Evolutionary conservation across 2,329 filamentous ascomycete species (phyloP), one percentile per base, ranked within the genome.

Genomic region (Penicillium freii): DNA sequence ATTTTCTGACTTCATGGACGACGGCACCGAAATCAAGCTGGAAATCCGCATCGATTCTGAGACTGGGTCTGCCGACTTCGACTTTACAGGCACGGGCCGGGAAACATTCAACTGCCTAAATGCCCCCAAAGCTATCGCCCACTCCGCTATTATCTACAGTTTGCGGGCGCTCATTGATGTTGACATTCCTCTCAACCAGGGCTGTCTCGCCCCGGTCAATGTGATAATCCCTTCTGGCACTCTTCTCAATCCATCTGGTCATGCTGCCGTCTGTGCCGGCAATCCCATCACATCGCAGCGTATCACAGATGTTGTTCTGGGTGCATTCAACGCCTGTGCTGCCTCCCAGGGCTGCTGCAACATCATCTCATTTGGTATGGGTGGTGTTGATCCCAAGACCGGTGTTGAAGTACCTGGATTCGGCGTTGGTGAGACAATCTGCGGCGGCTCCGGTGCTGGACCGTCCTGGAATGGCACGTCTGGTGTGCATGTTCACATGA

Each of bases 361-460:
- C 74, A 91, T 91, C 69, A 80, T 92, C 0, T 55, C 56, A 4
- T 59, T 60, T 13, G 60, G 60, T 5, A 56, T 59, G 51, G 57
- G 54, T n/a, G 57, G 57, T 0, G 51, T 60, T 19, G 57, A 62
- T 42, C 54, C 60, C 1, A 48, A 54, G n/a, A 64, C 60, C 4
- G 59, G 61, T 15, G 31, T 34, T 19, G 57, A 58, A 15, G 49
- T 52, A 7, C 55, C 58, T 39, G 59, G 61, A 21, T 92, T 91
- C 67, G 89, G 88, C 8, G 91, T 91, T 75, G 91, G 91, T 70
- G 90, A 93, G 72, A 92, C 90, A 3, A 91, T 93, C 60, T 87
- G 88, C 0, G 89, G 90, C 40, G 90, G 90, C 1, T 85, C 82
- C 25, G 90, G 89, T 29, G 90, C 89, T 0, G 89, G 89, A 0